These are phyloP conservation scores for Chlorella sorokiniana DNA, from an alignment of 139 green algal genomes.

Conservation along the genomic window DNA sequence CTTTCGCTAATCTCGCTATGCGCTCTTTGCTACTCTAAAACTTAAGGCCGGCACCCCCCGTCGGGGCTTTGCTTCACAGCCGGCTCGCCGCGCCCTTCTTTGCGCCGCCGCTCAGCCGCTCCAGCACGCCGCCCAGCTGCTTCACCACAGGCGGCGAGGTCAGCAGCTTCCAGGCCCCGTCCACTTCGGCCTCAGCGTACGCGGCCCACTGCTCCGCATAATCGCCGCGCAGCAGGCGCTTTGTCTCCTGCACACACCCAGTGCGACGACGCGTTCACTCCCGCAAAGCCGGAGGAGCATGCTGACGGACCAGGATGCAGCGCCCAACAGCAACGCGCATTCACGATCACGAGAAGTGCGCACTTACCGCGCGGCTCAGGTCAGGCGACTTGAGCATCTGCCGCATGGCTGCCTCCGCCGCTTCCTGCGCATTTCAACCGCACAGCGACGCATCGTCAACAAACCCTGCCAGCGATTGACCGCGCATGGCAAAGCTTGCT, in stretches of 20 bases:
- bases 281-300: no score
- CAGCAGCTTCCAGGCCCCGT: constrained; percentile 70
- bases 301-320: no score
- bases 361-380: constrained; percentile 37
- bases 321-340: not conserved
- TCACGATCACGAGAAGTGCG: not conserved
- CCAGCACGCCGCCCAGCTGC: constrained; percentile 64
- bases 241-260: constrained; percentile 48
- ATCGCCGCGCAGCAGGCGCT: constrained; percentile 57
- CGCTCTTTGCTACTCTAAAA: not conserved
- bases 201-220: constrained; percentile 65
- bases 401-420: constrained; percentile 56
- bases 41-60: no score
- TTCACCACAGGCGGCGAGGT: constrained; percentile 52
- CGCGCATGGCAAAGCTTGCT: no score
- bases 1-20: no score
- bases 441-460: not conserved
- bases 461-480: no score
- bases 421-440: not conserved
- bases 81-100: constrained; percentile 6
- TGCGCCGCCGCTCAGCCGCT: constrained; percentile 55
- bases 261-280: no score
- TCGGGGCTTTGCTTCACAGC: constrained; percentile 14
- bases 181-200: constrained; percentile 63
- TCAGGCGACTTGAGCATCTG: constrained; percentile 52